These are phyloP conservation scores for Aspergillus vadensis DNA, from an alignment of 2,329 filamentous ascomycete species.

Conservation along the genomic window DNA sequence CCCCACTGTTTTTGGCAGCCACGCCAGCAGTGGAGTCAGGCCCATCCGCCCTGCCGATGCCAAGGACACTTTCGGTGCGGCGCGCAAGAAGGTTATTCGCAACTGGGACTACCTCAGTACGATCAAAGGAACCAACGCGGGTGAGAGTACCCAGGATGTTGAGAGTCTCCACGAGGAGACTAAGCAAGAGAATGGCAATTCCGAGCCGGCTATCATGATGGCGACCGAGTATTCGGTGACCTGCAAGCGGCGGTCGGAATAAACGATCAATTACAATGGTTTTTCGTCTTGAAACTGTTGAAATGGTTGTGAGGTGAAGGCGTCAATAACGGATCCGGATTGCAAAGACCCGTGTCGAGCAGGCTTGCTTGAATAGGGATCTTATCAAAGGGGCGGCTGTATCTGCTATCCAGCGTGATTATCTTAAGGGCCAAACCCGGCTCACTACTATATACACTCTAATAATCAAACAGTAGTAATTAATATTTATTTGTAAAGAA, in stretches of 20 bases:
- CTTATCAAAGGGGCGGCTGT: no score
- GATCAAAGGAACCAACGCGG: background rate
- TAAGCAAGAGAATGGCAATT: background rate
- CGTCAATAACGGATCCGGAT: no score
- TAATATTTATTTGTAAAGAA: no score
- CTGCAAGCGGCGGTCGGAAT: background rate
- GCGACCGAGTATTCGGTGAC: conserved; percentile 4
- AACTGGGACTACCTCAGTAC: conserved; percentile 17
- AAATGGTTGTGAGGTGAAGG: no score
- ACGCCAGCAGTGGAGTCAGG: background rate
- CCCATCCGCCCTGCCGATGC: conserved; percentile 1
- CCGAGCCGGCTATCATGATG: background rate
- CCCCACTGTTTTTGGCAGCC: conserved; percentile 8
- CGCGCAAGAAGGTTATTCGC: conserved; percentile 9
- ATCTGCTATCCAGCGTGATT: no score
- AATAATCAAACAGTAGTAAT: no score
- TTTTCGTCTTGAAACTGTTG: no score
- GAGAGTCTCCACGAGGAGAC: background rate
- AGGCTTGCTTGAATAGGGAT: no score
- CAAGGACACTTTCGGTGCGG: conserved; percentile 1
- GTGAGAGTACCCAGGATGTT: background rate
- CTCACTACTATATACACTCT: no score
- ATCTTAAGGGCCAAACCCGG: no score
- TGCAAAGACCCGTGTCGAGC: no score
- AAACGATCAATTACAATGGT: no score